Conservation (phyloP, 2,329 filamentous ascomycete species). For the Chaetoscypha palmicola region DNA sequence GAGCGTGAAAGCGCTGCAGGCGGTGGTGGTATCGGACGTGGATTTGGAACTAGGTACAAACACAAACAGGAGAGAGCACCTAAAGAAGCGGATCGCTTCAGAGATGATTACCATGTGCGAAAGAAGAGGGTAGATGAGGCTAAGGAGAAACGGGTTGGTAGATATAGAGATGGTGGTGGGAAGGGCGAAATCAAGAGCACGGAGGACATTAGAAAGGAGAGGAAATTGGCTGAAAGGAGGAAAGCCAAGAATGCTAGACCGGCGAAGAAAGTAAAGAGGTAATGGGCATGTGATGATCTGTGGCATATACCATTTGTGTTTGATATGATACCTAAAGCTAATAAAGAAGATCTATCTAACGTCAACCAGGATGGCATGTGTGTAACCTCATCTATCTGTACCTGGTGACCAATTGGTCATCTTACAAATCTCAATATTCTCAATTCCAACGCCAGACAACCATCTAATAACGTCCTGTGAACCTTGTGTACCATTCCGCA, state of each 20-base stretch:
- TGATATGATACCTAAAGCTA: too few species aligned
- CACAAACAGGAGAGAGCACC: slow-evolving; percentile 84
- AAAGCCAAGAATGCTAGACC: slow-evolving; percentile 86
- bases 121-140: slow-evolving; percentile 88
- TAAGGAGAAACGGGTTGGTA: slow-evolving; percentile 72
- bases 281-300: too few species aligned
- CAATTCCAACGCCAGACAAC: too few species aligned
- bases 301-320: too few species aligned
- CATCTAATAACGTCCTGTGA: too few species aligned
- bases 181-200: slow-evolving; percentile 74
- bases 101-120: slow-evolving; percentile 82
- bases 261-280: slow-evolving; percentile 45
- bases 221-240: slow-evolving; percentile 68
- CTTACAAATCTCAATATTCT: too few species aligned
- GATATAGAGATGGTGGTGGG: slow-evolving; percentile 64
- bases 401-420: too few species aligned
- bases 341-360: too few species aligned
- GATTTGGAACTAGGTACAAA: slow-evolving; percentile 58
- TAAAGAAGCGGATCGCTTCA: slow-evolving; percentile 85
- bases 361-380: too few species aligned
- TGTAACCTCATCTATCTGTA: too few species aligned
- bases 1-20: slow-evolving; percentile 46
- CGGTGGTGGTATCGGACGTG: slow-evolving; percentile 30
- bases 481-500: too few species aligned
- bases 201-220: slow-evolving; percentile 78